phyloP scores from a whole-genome alignment of 2,329 filamentous ascomycete genomes.

The Nigrospora osmanthi region DNA sequence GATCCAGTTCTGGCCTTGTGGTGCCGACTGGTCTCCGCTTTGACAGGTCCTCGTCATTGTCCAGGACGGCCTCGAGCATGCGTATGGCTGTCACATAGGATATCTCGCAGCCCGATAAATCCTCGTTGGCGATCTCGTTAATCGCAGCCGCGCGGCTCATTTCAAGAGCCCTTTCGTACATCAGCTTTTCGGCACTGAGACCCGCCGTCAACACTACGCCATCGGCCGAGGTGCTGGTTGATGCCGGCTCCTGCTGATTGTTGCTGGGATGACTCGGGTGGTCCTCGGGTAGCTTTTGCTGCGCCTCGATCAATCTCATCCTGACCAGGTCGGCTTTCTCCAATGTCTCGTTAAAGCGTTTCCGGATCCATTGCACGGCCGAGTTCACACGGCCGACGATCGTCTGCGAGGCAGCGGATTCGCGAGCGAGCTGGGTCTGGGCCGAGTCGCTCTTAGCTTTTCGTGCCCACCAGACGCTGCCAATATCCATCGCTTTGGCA shows the following conservation, averaged over 20 bases:
- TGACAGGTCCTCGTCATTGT: conserved; percentile 60
- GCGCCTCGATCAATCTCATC: conserved; percentile 76
- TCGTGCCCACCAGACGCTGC: conserved; percentile 82
- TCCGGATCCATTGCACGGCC: conserved; percentile 91
- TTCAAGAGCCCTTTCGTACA: conserved; percentile 95
- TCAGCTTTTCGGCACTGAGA: conserved; percentile 89
- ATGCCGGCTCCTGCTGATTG: conserved; percentile 50
- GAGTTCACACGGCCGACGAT: conserved; percentile 72
- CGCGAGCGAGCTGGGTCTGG: conserved; percentile 28
- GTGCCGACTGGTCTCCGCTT: conserved; percentile 27
- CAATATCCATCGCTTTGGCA: conserved; percentile 92
- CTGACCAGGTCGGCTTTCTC: conserved; percentile 96
- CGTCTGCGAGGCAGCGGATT: conserved; percentile 36
- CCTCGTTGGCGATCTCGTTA: conserved; percentile 89
- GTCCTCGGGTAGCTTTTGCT: conserved; percentile 73
- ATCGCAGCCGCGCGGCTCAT: conserved; percentile 95
- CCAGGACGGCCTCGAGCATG: conserved; percentile 91
- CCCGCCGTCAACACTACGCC: conserved; percentile 80
- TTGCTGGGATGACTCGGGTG: conserved; percentile 84
- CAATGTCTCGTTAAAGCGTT: conserved; percentile 91
- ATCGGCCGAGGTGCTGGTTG: conserved; percentile 57
- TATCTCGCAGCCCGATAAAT: conserved; percentile 79
- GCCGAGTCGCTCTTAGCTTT: conserved; percentile 59
- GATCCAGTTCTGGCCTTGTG: conserved; percentile 33
- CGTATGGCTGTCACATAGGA: conserved; percentile 89